Base-by-base conservation (phyloP, 495 filamentous ascomycete species). In the Neurospora hispaniola region DNA sequence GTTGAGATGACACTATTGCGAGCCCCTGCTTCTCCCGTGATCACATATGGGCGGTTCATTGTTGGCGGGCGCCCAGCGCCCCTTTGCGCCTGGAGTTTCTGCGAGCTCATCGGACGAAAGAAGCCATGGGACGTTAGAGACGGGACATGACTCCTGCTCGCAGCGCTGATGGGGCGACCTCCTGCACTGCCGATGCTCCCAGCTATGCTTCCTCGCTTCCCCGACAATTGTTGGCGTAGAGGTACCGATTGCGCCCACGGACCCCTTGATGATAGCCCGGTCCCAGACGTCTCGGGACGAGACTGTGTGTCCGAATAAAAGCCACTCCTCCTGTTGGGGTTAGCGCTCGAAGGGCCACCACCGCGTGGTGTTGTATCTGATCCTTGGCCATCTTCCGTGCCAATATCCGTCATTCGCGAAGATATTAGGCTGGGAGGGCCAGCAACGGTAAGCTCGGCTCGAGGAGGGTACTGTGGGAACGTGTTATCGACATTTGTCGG, bases 21-120 rank as follows among this genome's bases (percentile, higher is more conserved):
- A 74, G 76, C 81, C 71, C 74, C 20, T 81, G 80, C 20, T 84
- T 82, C 11, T 78, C 78, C 62, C 82, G 72, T 71, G 4, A 77
- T 68, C 73, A 79, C 71, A 54, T 82, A 74, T 69, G 79, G 82
- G 71, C 84, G 80, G 20, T 74, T 79, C 73, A 79, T 78, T 14
- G 81, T 81, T 10, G 79, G 71, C 10, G 84, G 82, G 42, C 85
- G 79, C 14, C 81, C 74, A 23, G 86, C 85, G 68, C 89, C 90
- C 78, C 96, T 86, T 79, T 98, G 96, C 70, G 94, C 94, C 81
- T 99, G 96, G 69, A 98, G 85, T 78, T 93, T 89, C 80, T 98
- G 94, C 31, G 94, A 96, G 82, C 94, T 98, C 96, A 99, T 97
- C 20, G 96, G 96, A 10, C 91, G 90, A 76, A 97, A 97, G 81